Base-by-base conservation (phyloP, 2,329 filamentous ascomycete species). In the Emericellopsis cladophorae region DNA sequence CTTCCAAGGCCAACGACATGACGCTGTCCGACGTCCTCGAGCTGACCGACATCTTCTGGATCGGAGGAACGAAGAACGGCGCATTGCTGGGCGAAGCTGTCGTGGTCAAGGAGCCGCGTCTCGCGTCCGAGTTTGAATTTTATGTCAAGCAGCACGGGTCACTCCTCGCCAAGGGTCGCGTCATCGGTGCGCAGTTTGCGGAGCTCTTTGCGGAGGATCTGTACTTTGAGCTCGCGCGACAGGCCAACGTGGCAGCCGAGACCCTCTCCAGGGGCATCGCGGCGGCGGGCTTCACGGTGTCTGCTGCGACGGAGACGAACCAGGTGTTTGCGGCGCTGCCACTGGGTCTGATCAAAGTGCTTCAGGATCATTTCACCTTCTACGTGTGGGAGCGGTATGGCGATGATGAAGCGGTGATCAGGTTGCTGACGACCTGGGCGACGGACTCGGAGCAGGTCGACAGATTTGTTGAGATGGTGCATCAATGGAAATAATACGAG, bases 21-120 rank as follows among this genome's bases (percentile, higher is more conserved):
- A 61, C 58, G 0, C 54, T 68, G 5, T 46, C 48, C 0, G 68
- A 72, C 40, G 51, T 72, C 6, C 50, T 68, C 2, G 61, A 67
- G 5, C 47, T 69, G 33, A 68, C 65, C 0, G 68, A 72, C 41
- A 67, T 72, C 16, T 72, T 72, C 53, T 72, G 68, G 68, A 70
- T 72, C 31, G 68, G 68, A 4, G 68, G 68, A 0, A 72, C 68
- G 5, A 72, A 72, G 46, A 67, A 67, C 45, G 68, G 68, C 1
- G 67, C 67, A 0, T 47, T 72, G 4, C 56, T 72, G 4, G 68
- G 68, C 2, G 68, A 72, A 44, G 68, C 68, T 2, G 63, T 72
- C 7, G 60, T 72, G 0, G 64, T 72, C 22, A 68, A 68, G 39
- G 55, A 66, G 23, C 35, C 50, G 0, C 38, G 41, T 2, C 51